Base-by-base conservation (phyloP, 495 filamentous ascomycete genomes). In the Xylaria curta region DNA sequence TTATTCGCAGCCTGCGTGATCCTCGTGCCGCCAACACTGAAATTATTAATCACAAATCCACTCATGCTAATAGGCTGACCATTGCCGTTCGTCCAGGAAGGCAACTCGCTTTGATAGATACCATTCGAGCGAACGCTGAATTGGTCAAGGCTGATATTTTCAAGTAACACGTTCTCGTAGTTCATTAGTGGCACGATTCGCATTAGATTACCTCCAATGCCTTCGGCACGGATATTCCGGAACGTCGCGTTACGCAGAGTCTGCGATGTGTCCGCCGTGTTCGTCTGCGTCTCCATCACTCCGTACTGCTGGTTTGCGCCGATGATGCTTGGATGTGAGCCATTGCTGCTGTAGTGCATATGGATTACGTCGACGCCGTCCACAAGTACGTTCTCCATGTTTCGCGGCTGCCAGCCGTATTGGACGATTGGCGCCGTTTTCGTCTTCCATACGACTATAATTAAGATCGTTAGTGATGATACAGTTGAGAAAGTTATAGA, bases 321-420 rank as follows among this genome's bases (percentile, higher is more conserved):
- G 66, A 54, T 69, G 36, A 70, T 42, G n/a, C 40, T 66, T 13
- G 66, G 66, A 17, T 69, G 66, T 15, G 44, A 54, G 7, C 66
- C 66, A 56, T 69, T 69, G 44, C 44, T 53, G 31, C 49, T 68
- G 49, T 78, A 80, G 47, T 75, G 75, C 26, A 71, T 72, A 61
- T 81, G 77, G 63, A 80, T 77, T 12, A 79, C 67, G 64, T 79
- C 68, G 36, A 81, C 31, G 28, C 67, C 69, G 36, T 78, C 68
- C 28, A 81, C 69, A 15, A 75, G 60, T 33, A 79, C 64, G 40
- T 73, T 74, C 33, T 42, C 21, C 4, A 80, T 58, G 61, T 78
- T 58, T 51, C 78, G 78, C 8, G 75, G 75, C 47, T n/a, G 68
- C 51, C 78, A 80, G 17, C 78, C 78, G 60, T 76, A 73, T 72